Conservation (phyloP, 768 basidiomycete genomes). For the Suillus spraguei region DNA sequence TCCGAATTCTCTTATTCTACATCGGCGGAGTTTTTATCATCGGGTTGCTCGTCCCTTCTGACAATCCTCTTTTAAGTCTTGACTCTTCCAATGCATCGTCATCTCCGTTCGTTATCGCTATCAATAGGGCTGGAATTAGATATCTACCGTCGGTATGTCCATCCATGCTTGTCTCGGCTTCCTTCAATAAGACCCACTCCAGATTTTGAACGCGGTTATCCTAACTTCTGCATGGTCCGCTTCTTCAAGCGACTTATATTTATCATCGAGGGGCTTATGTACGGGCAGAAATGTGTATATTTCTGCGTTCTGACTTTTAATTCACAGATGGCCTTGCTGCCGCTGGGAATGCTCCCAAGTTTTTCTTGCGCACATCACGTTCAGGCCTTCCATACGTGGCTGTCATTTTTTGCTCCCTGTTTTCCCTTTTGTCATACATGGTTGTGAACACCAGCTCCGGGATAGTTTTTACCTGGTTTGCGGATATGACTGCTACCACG, state of each 20-base stretch:
- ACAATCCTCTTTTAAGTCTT: neutral
- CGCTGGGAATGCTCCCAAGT: neutral
- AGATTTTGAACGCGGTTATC: neutral
- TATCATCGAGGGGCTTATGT: neutral
- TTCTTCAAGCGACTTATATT: slow-evolving; percentile 1
- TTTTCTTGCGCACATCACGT: neutral
- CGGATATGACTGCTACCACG: neutral
- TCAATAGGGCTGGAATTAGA: neutral
- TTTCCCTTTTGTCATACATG: slow-evolving; percentile 1
- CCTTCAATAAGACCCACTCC: neutral
- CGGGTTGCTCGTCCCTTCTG: neutral
- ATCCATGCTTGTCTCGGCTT: neutral
- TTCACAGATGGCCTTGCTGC: neutral
- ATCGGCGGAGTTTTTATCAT: neutral
- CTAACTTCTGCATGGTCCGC: neutral
- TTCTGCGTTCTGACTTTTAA: neutral
- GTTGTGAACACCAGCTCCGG: neutral
- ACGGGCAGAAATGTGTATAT: neutral
- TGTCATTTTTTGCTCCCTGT: neutral
- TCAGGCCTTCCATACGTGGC: neutral
- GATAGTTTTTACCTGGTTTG: neutral
- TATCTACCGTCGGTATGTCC: neutral
- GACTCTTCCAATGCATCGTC: neutral
- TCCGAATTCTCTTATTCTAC: neutral
- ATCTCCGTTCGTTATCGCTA: neutral